Evolutionary conservation across 2,329 filamentous ascomycete genomes (phyloP).

Genomic region (Coleophoma eucalyptorum): DNA sequence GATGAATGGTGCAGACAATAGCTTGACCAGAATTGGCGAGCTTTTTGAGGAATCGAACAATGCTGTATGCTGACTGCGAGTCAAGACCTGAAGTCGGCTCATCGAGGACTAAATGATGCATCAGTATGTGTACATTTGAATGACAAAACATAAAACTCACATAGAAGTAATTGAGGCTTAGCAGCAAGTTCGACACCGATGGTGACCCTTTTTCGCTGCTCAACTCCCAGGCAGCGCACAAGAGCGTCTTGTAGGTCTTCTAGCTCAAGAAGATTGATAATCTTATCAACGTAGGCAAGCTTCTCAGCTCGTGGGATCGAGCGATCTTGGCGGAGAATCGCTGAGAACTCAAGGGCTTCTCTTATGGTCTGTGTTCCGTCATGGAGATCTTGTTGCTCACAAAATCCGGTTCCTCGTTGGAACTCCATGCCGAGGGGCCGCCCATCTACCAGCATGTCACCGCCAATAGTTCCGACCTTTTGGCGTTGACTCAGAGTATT

Average conservation of each 20-base stretch:
- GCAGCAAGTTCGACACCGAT: conserved; percentile 72
- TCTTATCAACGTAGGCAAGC: conserved; percentile 61
- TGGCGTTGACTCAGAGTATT: conserved; percentile 74
- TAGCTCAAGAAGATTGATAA: conserved; percentile 63
- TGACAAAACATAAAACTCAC: no score
- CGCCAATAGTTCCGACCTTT: conserved; percentile 53
- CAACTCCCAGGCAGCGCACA: conserved; percentile 60
- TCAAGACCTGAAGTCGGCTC: conserved; percentile 71
- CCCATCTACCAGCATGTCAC: conserved; percentile 71
- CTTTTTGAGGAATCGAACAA: conserved; percentile 66
- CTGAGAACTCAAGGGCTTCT: conserved; percentile 67
- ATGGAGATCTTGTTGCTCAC: conserved; percentile 70
- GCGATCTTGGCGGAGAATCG: conserved; percentile 57
- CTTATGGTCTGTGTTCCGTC: conserved; percentile 63
- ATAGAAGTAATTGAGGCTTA: conserved; percentile 55
- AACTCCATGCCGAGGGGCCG: conserved; percentile 57
- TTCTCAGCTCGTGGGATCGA: conserved; percentile 54
- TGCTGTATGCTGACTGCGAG: conserved; percentile 64
- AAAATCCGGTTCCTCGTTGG: conserved; percentile 67
- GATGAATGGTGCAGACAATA: conserved; percentile 72
- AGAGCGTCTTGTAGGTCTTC: conserved; percentile 64
- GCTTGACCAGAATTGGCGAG: conserved; percentile 63
- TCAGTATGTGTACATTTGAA: no score
- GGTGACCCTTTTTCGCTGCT: conserved; percentile 51
- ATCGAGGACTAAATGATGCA: conserved; percentile 55